Base-by-base conservation (phyloP, 73 alveolate genomes). In the Stentor roeselii region DNA sequence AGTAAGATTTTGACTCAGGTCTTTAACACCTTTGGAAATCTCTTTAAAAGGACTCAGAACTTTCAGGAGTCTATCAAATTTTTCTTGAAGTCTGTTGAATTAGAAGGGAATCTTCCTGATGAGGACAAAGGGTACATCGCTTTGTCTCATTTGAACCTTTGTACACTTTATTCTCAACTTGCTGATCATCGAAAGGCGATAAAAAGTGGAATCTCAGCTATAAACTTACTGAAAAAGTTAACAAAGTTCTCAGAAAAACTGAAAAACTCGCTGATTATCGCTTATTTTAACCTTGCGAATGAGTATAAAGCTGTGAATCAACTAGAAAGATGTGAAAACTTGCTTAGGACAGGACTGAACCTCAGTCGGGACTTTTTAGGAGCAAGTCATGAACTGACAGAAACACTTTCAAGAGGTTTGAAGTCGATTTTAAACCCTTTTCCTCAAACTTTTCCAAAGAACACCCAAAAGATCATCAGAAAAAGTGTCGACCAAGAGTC, bases 141-240 rank as follows among this genome's bases (percentile, higher is more conserved):
- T 67, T 21, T 21, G 34, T 21, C 80, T 67, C 14, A 67, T 34
- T 67, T 67, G 42, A 67, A 67, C 37, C 11, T 67, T 27, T 67
- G 80, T 34, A 21, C 80, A 67, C 21, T 67, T 67, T 67, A 21
- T 67, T 67, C 80, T 21, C 80, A 67, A 67, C 21, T 30, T 27
- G 14, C n/a, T 27, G 37, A 1, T 2, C 80, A 67, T 67, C 27
- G 34, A n/a, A 67, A 67, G 34, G 80, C 80, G 1, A 15, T 67
- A 67, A 21, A 67, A 67, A n/a, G 2, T 40, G 80, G 41, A 67
- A 36, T 67, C 34, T 11, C 21, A 67, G 80, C 80, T 67, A 30
- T 67, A 67, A 21, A n/a, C 21, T 27, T 67, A 67, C 14, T 67
- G 41, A 21, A 67, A 32, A 67, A 34, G 11, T 27, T 21, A 1